These are phyloP conservation scores for Metschnikowia cubensis DNA, from an alignment of 805 yeast genomes.

Conservation along the genomic window DNA sequence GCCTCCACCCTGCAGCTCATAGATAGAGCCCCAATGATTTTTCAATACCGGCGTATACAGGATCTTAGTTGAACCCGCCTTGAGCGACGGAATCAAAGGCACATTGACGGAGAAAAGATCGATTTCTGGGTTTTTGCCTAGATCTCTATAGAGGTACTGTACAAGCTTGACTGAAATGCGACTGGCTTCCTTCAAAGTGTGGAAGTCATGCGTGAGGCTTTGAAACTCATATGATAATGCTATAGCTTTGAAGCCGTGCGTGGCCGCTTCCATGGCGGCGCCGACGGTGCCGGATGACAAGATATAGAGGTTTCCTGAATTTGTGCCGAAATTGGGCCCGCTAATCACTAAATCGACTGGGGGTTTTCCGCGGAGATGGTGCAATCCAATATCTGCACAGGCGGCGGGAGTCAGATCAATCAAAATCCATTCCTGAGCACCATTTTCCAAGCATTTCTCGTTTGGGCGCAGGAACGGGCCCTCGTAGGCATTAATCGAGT, in stretches of 20 bases:
- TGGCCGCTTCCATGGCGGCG: constrained; percentile 91
- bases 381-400: constrained; percentile 84
- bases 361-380: constrained; percentile 54
- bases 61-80: constrained; percentile 55
- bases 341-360: constrained; percentile 84
- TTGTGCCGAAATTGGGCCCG: constrained; percentile 96
- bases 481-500: constrained; percentile 40
- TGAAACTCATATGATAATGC: constrained; percentile 87
- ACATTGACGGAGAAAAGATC: constrained; percentile 83
- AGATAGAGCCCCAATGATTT: constrained; percentile 76
- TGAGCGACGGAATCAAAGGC: constrained; percentile 60
- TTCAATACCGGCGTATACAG: constrained; percentile 74
- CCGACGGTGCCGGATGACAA: constrained; percentile 95
- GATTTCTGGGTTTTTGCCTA: constrained; percentile 46
- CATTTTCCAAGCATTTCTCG: constrained; percentile 34
- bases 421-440: constrained; percentile 76
- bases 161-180: constrained; percentile 61
- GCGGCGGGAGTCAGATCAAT: constrained; percentile 96
- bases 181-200: constrained; percentile 60
- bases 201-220: constrained; percentile 44
- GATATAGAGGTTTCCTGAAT: constrained; percentile 83
- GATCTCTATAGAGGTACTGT: constrained; percentile 51
- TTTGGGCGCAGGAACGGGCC: constrained; percentile 47
- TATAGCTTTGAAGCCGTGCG: constrained; percentile 64
- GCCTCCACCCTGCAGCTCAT: constrained; percentile 30